These are phyloP conservation scores for Termitomyces sp. DNA, from an alignment of 768 basidiomycete species.

Conservation along the genomic window DNA sequence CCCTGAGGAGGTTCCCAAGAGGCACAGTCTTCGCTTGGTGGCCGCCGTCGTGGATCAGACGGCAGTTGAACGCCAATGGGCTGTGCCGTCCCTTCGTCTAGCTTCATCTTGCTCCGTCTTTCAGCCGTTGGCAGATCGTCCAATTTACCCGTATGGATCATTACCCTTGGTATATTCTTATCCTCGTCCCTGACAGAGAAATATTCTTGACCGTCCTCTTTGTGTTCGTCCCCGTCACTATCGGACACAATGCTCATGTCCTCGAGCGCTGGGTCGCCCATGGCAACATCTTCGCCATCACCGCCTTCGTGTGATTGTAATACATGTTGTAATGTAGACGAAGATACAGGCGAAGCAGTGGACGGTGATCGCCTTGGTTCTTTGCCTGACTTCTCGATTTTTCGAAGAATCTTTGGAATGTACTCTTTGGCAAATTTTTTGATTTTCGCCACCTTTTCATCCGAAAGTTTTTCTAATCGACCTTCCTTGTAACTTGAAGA, in stretches of 20 bases:
- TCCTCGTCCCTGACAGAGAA: background rate
- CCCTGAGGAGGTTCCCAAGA: slow-evolving; percentile 7
- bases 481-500: slow-evolving; percentile 72
- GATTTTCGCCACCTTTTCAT: slow-evolving; percentile 86
- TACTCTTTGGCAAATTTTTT: slow-evolving; percentile 93
- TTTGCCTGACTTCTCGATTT: slow-evolving; percentile 50
- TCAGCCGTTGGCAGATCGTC: background rate
- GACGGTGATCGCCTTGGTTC: slow-evolving; percentile 21
- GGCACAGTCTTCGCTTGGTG: slow-evolving; percentile 4
- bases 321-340: slow-evolving; percentile 36
- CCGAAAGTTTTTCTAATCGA: slow-evolving; percentile 69
- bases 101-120: slow-evolving; percentile 2
- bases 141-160: background rate
- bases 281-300: slow-evolving; percentile 26
- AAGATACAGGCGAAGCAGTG: slow-evolving; percentile 23
- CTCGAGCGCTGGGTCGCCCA: slow-evolving; percentile 26
- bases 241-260: slow-evolving; percentile 29
- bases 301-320: slow-evolving; percentile 25
- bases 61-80: slow-evolving; percentile 1
- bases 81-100: background rate
- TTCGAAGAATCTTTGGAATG: slow-evolving; percentile 72
- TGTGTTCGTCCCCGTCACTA: slow-evolving; percentile 7
- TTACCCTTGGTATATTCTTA: background rate
- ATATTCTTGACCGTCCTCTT: background rate
- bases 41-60: slow-evolving; percentile 13